Evolutionary conservation across 495 filamentous ascomycete species (phyloP).

Genomic region (Aspergillus carlsbadensis): DNA sequence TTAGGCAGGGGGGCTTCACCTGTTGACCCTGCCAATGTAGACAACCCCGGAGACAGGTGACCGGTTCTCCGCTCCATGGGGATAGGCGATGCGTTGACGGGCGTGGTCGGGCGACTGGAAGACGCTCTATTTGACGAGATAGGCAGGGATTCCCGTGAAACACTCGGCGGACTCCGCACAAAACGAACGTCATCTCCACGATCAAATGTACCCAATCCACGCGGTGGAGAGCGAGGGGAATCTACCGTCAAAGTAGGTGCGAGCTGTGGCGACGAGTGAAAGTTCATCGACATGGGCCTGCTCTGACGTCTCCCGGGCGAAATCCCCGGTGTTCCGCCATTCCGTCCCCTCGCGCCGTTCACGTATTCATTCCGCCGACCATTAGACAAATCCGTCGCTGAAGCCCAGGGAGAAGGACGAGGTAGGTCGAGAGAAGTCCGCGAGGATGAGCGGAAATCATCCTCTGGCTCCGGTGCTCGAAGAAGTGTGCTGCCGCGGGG

Average conservation of each 20-base stretch:
- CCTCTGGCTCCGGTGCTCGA: conserved; percentile 39
- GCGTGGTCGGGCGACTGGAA: conserved; percentile 45
- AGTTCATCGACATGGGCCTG: conserved; percentile 52
- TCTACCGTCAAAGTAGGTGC: conserved; percentile 71
- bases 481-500: conserved; percentile 34
- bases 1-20: conserved; percentile 56
- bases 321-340: conserved; percentile 28
- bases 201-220: conserved; percentile 20
- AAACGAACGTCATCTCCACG: conserved; percentile 25
- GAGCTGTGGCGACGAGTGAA: conserved; percentile 57
- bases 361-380: conserved; percentile 18
- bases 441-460: conserved; percentile 44
- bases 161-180: conserved; percentile 28
- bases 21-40: conserved; percentile 23
- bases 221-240: conserved; percentile 74
- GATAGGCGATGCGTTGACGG: conserved; percentile 49
- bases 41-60: conserved; percentile 48
- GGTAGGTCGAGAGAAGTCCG: conserved; percentile 55
- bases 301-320: conserved; percentile 27
- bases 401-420: conserved; percentile 42
- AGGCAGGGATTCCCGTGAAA: conserved; percentile 30
- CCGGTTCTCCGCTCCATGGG: conserved; percentile 50
- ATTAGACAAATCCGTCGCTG: conserved; percentile 31
- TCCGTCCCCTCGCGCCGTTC: conserved; percentile 31
- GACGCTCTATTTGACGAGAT: conserved; percentile 34